Evolutionary conservation across 371 early-diverging fungal genomes (phyloP), one percentile per base, ranked within the genome.

Genomic region (Batrachochytrium dendrobatidis): DNA sequence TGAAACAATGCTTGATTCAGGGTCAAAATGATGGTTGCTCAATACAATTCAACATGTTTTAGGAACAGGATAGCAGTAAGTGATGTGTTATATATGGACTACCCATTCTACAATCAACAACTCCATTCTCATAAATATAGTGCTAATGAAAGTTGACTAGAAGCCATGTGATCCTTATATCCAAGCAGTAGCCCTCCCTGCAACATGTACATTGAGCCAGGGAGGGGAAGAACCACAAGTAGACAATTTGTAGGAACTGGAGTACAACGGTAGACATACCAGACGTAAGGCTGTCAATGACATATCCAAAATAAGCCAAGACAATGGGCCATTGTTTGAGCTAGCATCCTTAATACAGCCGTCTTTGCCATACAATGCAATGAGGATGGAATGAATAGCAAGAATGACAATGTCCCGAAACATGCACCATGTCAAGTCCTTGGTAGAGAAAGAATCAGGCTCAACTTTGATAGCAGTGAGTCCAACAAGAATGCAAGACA

Each of bases 401-500:
- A 34, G 25, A 18, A 59, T 20, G n/a, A 17, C 60, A 20, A 29
- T 1, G 43, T 59, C 60, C 39, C 60, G 31, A 30, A 52, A 46
- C 17, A 32, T 34, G 32, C 30, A 59, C 60, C 34, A 49, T 15
- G 53, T 43, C 7, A 59, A 45, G 29, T 49, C 60, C 8, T 12
- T 17, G 25, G 17, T 20, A 10, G 53, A 32, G 28, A 59, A 28
- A n/a, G 30, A 35, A 24, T 17, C 54, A 30, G 54, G 56, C 10
- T 28, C 39, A 22, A 52, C 53, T 34, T 49, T 59, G 32, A 59
- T 18, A 18, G 60, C 15, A 2, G 53, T 28, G 15, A 59, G 53
- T 5, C 48, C 44, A 17, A 55, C 46, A 12, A 43, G 18, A 18
- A 61, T n/a, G 45, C 55, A 61, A 18, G 61, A 61, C 56, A 61